These are phyloP conservation scores for Castanea sativa DNA, from an alignment of 306 rosid genomes.

Conservation along the genomic window DNA sequence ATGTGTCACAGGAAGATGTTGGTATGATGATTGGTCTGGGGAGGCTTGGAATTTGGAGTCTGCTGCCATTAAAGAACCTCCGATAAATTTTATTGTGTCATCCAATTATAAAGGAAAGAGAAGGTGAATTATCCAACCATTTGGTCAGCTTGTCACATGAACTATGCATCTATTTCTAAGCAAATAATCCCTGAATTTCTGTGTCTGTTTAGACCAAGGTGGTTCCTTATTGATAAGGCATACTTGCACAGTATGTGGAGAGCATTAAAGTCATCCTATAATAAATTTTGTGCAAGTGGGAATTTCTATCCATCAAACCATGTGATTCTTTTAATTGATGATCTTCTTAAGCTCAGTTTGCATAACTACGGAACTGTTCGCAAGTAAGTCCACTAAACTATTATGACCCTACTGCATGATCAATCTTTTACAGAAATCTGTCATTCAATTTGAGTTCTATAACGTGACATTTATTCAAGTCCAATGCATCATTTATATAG, in stretches of 20 bases:
- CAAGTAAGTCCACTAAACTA: slow-evolving; percentile 51
- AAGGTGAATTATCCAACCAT: slow-evolving; percentile 49
- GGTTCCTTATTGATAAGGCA: slow-evolving; percentile 98
- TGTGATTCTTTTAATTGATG: slow-evolving; percentile 75
- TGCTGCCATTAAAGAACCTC: slow-evolving; percentile 86
- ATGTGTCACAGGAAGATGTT: slow-evolving; percentile 66
- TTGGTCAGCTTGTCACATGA: slow-evolving; percentile 14
- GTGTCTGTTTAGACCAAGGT: slow-evolving; percentile 72
- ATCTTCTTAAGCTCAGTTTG: slow-evolving; percentile 72
- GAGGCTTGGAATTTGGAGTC: slow-evolving; percentile 98
- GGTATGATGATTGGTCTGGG: slow-evolving; percentile 93
- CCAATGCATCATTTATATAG: neutral
- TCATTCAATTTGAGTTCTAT: neutral
- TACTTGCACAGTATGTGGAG: slow-evolving; percentile 98
- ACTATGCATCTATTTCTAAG: slow-evolving; percentile 9
- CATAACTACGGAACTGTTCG: slow-evolving; percentile 96
- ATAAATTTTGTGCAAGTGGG: slow-evolving; percentile 68
- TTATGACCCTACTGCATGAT: neutral
- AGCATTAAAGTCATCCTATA: slow-evolving; percentile 91
- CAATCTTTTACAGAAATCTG: neutral
- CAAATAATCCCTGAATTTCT: slow-evolving; percentile 12
- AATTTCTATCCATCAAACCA: slow-evolving; percentile 70
- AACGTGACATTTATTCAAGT: neutral
- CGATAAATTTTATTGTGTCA: slow-evolving; percentile 79
- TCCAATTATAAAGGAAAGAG: slow-evolving; percentile 79